phyloP scores from a whole-genome alignment of 371 early-diverging fungal species.

The Furculomyces boomerangus region DNA sequence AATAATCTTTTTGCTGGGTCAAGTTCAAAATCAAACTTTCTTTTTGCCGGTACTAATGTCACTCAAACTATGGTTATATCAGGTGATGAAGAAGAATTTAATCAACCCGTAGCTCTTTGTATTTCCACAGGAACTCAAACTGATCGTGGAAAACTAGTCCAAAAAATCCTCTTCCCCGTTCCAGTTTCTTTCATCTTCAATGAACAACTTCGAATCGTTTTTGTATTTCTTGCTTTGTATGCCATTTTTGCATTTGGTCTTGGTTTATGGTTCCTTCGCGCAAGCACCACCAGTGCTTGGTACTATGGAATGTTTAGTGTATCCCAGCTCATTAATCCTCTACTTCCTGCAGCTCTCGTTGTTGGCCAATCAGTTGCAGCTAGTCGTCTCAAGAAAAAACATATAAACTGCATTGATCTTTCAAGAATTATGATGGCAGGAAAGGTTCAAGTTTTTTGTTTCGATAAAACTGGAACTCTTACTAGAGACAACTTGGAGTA shows the following conservation, averaged over 20 bases:
- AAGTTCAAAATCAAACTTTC: slow-evolving; percentile 31
- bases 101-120: not conserved
- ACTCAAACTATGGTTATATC: slow-evolving; percentile 23
- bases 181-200: slow-evolving; percentile 44
- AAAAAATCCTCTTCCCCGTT: slow-evolving; percentile 50
- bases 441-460: slow-evolving; percentile 70
- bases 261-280: slow-evolving; percentile 37
- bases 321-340: slow-evolving; percentile 40
- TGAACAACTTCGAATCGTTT: slow-evolving; percentile 49
- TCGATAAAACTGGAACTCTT: slow-evolving; percentile 60
- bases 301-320: slow-evolving; percentile 41
- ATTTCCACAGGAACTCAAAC: slow-evolving; percentile 48
- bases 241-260: slow-evolving; percentile 34
- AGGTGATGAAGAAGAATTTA: slow-evolving; percentile 7
- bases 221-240: slow-evolving; percentile 39
- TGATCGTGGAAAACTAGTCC: slow-evolving; percentile 53
- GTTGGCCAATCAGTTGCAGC: slow-evolving; percentile 64
- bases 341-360: slow-evolving; percentile 51
- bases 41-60: slow-evolving; percentile 41
- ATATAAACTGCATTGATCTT: slow-evolving; percentile 50
- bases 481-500: slow-evolving; percentile 21
- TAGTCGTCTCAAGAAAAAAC: slow-evolving; percentile 35
- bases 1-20: slow-evolving; percentile 14
- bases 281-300: slow-evolving; percentile 36
- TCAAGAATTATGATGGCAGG: slow-evolving; percentile 72